Base-by-base conservation (phyloP, 768 basidiomycete species). In the Fibroporia radiculosa region DNA sequence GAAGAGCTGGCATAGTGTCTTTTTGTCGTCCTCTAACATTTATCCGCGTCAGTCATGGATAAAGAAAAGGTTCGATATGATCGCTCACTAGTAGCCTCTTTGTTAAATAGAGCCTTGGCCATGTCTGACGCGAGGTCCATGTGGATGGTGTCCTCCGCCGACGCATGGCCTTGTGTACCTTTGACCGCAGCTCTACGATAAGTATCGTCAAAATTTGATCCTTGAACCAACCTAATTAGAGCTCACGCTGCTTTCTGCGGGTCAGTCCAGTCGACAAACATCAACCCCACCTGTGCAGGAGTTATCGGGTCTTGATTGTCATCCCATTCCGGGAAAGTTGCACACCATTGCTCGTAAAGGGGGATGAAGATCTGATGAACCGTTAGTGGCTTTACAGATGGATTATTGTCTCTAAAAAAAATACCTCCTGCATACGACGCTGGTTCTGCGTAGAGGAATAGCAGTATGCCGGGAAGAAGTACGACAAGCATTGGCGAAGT, bases 201-300 rank as follows among this genome's bases (percentile, higher is more conserved):
- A 19, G 12, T 7, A 18, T 40, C 8, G 5, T 8, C 23, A 24
- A 10, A 24, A 19, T 40, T 11, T 19, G 38, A 40, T 5, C 22
- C 24, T 12, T 7, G 8, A 8, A 6, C 26, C 7, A 40, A 6
- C 4, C n/a, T 16, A 20, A 24, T 29, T 64, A 64, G n/a, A n/a
- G n/a, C 69, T 68, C 56, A 75, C 57, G 77, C 72, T 27, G 75
- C 73, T 56, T 87, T 90, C 56, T 77, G 71, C 0, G 89, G 85
- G 58, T 93, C 84, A 3, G 85, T 88, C 91, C 92, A 95, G 52
- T 93, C 90, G 2, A 84, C 71, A 56, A 93, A 72, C 64, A 93
- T 74, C n/a, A 81, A 66, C 0, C 79, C 82, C 47, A 90, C 80
- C 55, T 90, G 85, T 16, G 77, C 65, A 0, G 84, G 77, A 0